Evolutionary conservation across 306 rosid species (phyloP).

Genomic region (Quercus wislizeni): DNA sequence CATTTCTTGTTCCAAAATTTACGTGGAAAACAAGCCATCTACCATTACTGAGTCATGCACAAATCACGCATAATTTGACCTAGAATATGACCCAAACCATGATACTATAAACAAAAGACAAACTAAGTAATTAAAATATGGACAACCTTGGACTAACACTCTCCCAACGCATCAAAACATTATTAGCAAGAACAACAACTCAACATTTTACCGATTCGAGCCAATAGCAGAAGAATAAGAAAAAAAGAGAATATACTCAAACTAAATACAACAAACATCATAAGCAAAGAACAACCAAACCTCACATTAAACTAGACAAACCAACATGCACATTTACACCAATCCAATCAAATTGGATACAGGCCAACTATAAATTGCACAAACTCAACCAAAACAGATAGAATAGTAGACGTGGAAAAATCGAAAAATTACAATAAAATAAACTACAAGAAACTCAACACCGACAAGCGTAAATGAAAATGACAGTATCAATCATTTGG

Average conservation of each 20-base stretch:
- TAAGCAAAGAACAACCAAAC: not conserved
- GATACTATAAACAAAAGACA: not conserved
- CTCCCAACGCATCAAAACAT: not conserved
- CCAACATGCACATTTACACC: not conserved
- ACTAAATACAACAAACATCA: not conserved
- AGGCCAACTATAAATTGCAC: not conserved
- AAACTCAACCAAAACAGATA: not conserved
- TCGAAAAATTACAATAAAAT: too few species aligned
- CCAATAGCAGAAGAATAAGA: not conserved
- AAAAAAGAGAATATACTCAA: not conserved
- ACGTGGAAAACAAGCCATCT: not conserved
- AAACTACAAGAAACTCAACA: not conserved
- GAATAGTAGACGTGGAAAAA: not conserved
- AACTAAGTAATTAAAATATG: not conserved
- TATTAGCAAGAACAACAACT: not conserved
- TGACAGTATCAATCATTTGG: not conserved
- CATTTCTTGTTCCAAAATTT: constrained; percentile 1
- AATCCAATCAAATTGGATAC: not conserved
- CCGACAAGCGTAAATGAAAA: not conserved
- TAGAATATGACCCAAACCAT: not conserved
- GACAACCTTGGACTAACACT: not conserved
- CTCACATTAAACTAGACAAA: not conserved
- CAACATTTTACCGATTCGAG: not conserved
- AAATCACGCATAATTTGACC: not conserved
- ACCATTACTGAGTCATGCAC: not conserved